Evolutionary conservation across 1,284 basidiomycete species (phyloP).

Genomic region (Leccinum huronense): DNA sequence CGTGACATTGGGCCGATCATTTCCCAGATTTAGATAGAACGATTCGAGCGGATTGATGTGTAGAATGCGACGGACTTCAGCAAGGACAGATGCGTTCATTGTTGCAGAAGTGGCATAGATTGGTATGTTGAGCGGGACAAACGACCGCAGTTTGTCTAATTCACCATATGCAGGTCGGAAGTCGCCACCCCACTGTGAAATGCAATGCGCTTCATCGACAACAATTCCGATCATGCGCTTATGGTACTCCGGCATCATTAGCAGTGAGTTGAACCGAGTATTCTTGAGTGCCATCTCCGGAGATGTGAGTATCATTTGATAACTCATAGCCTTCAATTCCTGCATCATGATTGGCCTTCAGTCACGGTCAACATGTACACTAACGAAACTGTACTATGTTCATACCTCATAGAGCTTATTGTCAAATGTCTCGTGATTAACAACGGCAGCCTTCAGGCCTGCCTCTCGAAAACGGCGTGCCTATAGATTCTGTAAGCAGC

Average conservation of each 20-base stretch:
- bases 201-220: slow-evolving; percentile 38
- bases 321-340: not conserved
- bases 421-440: not conserved
- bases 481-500: not conserved
- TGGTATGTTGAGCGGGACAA: slow-evolving; percentile 6
- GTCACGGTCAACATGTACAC: not conserved
- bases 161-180: slow-evolving; percentile 7
- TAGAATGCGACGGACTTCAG: slow-evolving; percentile 1
- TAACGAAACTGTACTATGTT: not conserved
- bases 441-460: not conserved
- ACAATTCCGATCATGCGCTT: slow-evolving; percentile 22
- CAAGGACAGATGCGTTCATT: slow-evolving; percentile 1
- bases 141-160: slow-evolving; percentile 6
- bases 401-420: not conserved
- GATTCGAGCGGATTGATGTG: slow-evolving; percentile 4
- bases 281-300: slow-evolving; percentile 14
- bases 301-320: slow-evolving; percentile 6
- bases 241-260: slow-evolving; percentile 24
- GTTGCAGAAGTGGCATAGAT: slow-evolving; percentile 10
- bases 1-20: slow-evolving; percentile 10
- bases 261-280: slow-evolving; percentile 24
- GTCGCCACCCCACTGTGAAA: slow-evolving; percentile 29
- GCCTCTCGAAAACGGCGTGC: not conserved
- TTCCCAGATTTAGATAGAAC: slow-evolving; percentile 15
- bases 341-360: not conserved